Evolutionary conservation across 345 rosid genomes (phyloP).

Genomic region (Camelina sativa): DNA sequence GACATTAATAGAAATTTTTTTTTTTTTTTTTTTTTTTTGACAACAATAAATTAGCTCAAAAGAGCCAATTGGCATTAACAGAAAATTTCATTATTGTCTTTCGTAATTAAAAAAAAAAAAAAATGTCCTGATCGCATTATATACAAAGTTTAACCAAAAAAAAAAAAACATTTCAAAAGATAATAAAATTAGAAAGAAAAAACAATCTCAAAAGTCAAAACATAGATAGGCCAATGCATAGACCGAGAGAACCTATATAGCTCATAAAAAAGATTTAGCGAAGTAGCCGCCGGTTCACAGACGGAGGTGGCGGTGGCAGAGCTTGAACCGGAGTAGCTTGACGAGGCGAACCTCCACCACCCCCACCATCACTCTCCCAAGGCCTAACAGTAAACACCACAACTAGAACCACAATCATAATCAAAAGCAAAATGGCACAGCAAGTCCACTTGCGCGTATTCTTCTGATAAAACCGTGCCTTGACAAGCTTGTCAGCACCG

Average conservation of each 20-base stretch:
- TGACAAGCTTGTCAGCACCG: slow-evolving; percentile 56
- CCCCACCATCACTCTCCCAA: slow-evolving; percentile 54
- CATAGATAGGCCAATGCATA: slow-evolving; percentile 21
- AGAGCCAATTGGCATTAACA: too few species aligned
- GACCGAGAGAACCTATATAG: neutral
- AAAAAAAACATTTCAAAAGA: slow-evolving; percentile 14
- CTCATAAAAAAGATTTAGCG: slow-evolving; percentile 10
- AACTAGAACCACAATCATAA: slow-evolving; percentile 65
- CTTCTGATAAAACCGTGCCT: slow-evolving; percentile 68
- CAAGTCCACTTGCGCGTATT: slow-evolving; percentile 85
- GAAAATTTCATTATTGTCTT: neutral
- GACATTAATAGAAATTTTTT: too few species aligned
- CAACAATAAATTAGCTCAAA: too few species aligned
- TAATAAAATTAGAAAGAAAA: neutral
- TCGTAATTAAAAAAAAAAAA: neutral
- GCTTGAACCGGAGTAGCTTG: slow-evolving; percentile 36
- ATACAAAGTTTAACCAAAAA: slow-evolving; percentile 6
- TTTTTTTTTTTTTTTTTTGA: too few species aligned
- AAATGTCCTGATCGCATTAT: neutral
- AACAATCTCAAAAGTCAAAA: slow-evolving; percentile 28
- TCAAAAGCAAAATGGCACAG: slow-evolving; percentile 59
- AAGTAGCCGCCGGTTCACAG: slow-evolving; percentile 32
- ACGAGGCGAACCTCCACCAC: slow-evolving; percentile 34
- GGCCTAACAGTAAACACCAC: slow-evolving; percentile 75
- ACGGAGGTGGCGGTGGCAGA: slow-evolving; percentile 40